Percentiles rank a stretch among this genome's conserved stretches.
Conservation (phyloP, 2,329 filamentous ascomycete species). For the Pseudogymnoascus sp. region DNA sequence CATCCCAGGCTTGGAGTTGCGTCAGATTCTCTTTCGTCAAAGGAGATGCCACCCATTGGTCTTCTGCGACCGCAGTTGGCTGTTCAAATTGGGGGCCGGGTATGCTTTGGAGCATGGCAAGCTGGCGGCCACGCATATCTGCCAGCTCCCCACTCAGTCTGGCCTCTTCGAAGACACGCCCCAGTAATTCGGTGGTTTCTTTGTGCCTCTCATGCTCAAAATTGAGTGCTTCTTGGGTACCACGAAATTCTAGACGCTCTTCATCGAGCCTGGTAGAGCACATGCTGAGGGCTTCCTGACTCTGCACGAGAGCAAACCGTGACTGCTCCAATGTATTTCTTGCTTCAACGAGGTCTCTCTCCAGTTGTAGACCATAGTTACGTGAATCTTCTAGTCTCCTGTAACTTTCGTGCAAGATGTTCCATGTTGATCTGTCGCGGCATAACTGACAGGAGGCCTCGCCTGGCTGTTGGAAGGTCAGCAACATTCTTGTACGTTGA, state of each 20-base stretch:
- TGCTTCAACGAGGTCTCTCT: neutral
- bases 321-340: neutral
- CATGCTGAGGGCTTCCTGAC: neutral
- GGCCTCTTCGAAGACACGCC: conserved; percentile 13
- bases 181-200: conserved; percentile 12
- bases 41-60: too few species aligned
- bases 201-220: neutral
- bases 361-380: neutral
- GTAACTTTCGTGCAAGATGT: neutral
- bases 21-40: too few species aligned
- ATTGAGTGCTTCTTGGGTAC: conserved; percentile 2
- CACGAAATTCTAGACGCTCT: conserved; percentile 3
- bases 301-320: conserved; percentile 5
- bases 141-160: conserved; percentile 12
- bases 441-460: neutral
- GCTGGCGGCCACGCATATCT: conserved; percentile 4
- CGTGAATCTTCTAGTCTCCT: neutral
- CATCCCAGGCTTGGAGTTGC: too few species aligned
- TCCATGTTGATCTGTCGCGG: neutral
- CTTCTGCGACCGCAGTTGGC: too few species aligned
- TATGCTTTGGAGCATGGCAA: neutral
- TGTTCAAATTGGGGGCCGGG: neutral
- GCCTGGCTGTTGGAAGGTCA: neutral
- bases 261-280: neutral
- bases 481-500: neutral